phyloP scores from a whole-genome alignment of 1,284 basidiomycete species.

The Mycena citricolor region DNA sequence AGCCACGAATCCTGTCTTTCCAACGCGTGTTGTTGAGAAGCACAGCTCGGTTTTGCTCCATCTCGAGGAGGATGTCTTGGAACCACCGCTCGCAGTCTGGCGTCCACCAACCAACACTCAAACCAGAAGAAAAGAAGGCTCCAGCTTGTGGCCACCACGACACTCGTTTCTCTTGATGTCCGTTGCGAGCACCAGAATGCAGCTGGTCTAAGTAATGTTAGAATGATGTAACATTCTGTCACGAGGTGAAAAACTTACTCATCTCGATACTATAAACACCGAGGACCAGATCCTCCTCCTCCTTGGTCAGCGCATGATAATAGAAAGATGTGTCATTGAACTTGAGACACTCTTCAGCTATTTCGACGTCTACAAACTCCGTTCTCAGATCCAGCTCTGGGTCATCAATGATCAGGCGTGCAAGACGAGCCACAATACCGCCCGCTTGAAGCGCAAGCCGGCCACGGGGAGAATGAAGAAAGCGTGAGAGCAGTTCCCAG shows the following conservation, averaged over 20 bases:
- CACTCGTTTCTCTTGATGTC: constrained; percentile 10
- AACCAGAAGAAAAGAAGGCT: constrained; percentile 13
- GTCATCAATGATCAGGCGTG: constrained; percentile 8
- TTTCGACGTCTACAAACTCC: no score
- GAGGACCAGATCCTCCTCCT: constrained; percentile 12
- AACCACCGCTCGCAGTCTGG: constrained; percentile 18
- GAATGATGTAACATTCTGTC: no score
- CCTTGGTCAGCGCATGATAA: constrained; percentile 7
- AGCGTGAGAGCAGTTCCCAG: no score
- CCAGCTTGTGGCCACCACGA: constrained; percentile 17
- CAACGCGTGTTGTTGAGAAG: no score
- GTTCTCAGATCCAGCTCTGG: no score
- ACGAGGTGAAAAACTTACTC: constrained; percentile 5
- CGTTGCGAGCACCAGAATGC: no score
- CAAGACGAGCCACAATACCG: constrained; percentile 16
- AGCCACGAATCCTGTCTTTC: no score
- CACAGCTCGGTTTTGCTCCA: no score
- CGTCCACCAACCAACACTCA: constrained; percentile 18
- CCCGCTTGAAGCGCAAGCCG: constrained; percentile 9
- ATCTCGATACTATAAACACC: constrained; percentile 14
- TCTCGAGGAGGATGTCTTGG: constrained; percentile 10
- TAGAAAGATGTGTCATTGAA: constrained; percentile 1
- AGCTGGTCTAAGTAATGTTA: no score
- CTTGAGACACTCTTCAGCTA: constrained; percentile 13
- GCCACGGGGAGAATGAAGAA: constrained; percentile 13